These are phyloP conservation scores for Polyporus arcularius DNA, from an alignment of 768 basidiomycete genomes.

Conservation along the genomic window DNA sequence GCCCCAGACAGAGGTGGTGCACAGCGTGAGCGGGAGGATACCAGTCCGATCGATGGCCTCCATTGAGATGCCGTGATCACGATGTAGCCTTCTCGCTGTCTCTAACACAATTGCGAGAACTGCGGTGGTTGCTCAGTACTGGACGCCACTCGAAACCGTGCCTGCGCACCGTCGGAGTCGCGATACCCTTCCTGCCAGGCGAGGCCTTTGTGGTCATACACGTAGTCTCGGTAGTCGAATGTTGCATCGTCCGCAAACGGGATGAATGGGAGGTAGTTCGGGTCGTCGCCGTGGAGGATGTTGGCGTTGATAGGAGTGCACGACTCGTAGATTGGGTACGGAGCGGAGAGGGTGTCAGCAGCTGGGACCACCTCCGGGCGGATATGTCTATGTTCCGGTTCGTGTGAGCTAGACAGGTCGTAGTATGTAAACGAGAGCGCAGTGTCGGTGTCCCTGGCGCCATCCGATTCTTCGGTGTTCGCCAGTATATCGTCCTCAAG, in stretches of 20 bases:
- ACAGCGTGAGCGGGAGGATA: conserved; percentile 44
- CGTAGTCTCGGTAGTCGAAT: conserved; percentile 47
- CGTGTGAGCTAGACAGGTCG: not conserved
- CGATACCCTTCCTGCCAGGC: conserved; percentile 49
- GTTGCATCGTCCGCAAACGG: conserved; percentile 62
- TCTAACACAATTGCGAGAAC: conserved; percentile 52
- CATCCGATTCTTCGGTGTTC: not conserved
- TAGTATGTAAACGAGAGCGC: too few species aligned
- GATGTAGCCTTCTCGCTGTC: conserved; percentile 44
- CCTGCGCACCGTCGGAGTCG: conserved; percentile 43
- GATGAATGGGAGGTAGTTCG: conserved; percentile 56
- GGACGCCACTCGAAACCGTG: not conserved
- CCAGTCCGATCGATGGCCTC: conserved; percentile 49
- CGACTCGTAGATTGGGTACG: conserved; percentile 51
- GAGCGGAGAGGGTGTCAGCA: not conserved
- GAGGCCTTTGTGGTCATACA: conserved; percentile 42
- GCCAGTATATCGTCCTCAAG: not conserved
- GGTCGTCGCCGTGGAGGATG: conserved; percentile 58
- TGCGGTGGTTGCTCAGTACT: conserved; percentile 32
- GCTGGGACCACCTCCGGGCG: not conserved
- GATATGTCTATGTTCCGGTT: not conserved
- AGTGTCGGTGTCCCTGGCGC: too few species aligned
- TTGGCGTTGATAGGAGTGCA: conserved; percentile 53
- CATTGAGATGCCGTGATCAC: conserved; percentile 38
- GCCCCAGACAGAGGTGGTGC: conserved; percentile 11